A percentile compares a stretch with the other conserved stretches of the same genome.
These are phyloP conservation scores for Ogataea trehalophila DNA, from an alignment of 805 yeast species.

Conservation along the genomic window DNA sequence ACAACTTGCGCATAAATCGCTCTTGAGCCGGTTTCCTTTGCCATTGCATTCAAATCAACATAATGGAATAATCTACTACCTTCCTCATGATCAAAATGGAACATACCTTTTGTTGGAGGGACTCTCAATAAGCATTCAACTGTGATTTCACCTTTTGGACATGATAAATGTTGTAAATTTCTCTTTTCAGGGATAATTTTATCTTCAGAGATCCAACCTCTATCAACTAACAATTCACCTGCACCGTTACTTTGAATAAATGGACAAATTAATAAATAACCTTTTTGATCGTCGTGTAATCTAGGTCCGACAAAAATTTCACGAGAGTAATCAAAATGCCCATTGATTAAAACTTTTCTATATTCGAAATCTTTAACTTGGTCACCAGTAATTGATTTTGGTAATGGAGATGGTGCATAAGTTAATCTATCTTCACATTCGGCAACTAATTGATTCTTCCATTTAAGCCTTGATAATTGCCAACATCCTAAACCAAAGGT, in stretches of 20 bases:
- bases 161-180: slow-evolving; percentile 58
- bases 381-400: slow-evolving; percentile 57
- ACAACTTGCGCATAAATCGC: slow-evolving; percentile 77
- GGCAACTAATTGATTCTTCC: slow-evolving; percentile 85
- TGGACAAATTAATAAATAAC: slow-evolving; percentile 80
- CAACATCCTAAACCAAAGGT: slow-evolving; percentile 87
- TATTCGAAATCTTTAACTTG: slow-evolving; percentile 74
- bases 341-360: slow-evolving; percentile 70
- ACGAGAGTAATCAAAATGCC: slow-evolving; percentile 75
- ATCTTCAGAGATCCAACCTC: slow-evolving; percentile 88
- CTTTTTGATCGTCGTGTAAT: slow-evolving; percentile 63
- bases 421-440: slow-evolving; percentile 78
- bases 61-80: slow-evolving; percentile 70
- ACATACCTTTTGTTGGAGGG: slow-evolving; percentile 56
- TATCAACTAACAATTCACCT: slow-evolving; percentile 70
- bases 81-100: slow-evolving; percentile 65
- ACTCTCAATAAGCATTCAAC: slow-evolving; percentile 70
- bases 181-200: slow-evolving; percentile 52
- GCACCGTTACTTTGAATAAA: slow-evolving; percentile 72
- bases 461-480: slow-evolving; percentile 80
- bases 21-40: slow-evolving; percentile 55
- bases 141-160: slow-evolving; percentile 69
- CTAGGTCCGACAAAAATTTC: slow-evolving; percentile 94
- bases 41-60: slow-evolving; percentile 80
- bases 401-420: slow-evolving; percentile 66